A percentile compares a stretch with the other conserved stretches of the same genome.
Evolutionary conservation across 2,329 filamentous ascomycete genomes (phyloP).

Genomic region (Ophiostoma ulmi): DNA sequence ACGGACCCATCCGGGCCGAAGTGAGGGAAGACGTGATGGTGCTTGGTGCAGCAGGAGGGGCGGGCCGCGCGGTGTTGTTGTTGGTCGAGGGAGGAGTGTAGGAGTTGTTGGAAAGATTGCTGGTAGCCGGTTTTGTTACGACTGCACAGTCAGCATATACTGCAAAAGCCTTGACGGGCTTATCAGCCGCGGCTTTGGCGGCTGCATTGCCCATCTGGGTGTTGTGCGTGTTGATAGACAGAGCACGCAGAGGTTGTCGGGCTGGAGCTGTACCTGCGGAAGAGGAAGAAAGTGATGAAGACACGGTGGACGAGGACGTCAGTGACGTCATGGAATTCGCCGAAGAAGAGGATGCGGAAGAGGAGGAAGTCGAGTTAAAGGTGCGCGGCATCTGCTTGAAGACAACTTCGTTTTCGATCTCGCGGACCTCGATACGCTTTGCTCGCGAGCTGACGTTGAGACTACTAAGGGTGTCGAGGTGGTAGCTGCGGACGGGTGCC

Average conservation of each 20-base stretch:
- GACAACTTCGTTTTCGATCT: conserved; percentile 92
- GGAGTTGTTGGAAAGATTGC: conserved; percentile 8
- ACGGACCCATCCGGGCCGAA: conserved; percentile 23
- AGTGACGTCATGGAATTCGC: conserved; percentile 40
- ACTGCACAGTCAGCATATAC: conserved; percentile 70
- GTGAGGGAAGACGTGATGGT: conserved; percentile 28
- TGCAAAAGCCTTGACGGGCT: conserved; percentile 76
- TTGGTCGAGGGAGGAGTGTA: not conserved
- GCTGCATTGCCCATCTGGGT: conserved; percentile 57
- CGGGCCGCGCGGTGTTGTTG: not conserved
- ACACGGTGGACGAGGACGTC: conserved; percentile 71
- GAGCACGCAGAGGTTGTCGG: conserved; percentile 73
- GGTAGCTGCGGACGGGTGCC: conserved; percentile 84
- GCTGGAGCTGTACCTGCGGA: conserved; percentile 40
- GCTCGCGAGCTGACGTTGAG: conserved; percentile 92
- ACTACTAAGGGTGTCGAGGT: conserved; percentile 88
- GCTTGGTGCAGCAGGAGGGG: conserved; percentile 36
- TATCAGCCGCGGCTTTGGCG: conserved; percentile 41
- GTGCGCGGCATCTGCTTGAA: conserved; percentile 66
- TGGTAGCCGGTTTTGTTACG: conserved; percentile 18
- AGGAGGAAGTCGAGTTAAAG: not conserved
- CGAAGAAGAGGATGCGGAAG: conserved; percentile 23
- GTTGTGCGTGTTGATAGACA: conserved; percentile 67
- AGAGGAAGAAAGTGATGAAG: conserved; percentile 26
- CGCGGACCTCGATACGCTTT: conserved; percentile 91